Conservation (phyloP, 257 asterid genomes). For the Thymus mandschuricus region DNA sequence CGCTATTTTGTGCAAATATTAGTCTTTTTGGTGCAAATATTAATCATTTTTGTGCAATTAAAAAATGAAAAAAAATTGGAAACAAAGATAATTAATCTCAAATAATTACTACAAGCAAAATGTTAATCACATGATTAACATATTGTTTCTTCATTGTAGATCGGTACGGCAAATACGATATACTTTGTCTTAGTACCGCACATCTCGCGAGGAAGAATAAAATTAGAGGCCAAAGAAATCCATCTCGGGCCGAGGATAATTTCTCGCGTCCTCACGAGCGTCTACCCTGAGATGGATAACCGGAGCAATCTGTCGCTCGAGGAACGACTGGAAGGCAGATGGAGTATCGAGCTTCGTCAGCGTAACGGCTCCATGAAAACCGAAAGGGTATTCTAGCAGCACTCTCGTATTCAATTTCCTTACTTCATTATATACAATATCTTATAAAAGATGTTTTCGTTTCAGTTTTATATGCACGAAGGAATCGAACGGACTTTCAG, state of each 20-base stretch:
- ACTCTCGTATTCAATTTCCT: no score
- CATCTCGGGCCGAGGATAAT: not conserved
- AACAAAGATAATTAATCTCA: not conserved
- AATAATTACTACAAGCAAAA: no score
- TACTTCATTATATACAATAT: no score
- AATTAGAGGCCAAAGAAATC: constrained; percentile 3
- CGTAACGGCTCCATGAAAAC: not conserved
- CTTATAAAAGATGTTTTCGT: not conserved
- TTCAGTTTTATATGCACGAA: constrained; percentile 15
- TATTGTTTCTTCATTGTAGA: not conserved
- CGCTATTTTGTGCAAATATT: not conserved
- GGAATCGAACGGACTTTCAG: constrained; percentile 1
- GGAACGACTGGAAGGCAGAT: not conserved
- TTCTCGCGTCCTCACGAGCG: not conserved
- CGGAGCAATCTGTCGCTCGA: not conserved
- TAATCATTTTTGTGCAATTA: not conserved
- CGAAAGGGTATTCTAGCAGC: not conserved
- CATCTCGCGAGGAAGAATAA: not conserved
- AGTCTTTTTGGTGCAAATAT: not conserved
- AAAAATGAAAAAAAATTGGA: not conserved
- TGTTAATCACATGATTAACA: no score
- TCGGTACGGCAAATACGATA: not conserved
- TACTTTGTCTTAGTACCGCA: not conserved
- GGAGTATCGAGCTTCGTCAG: constrained; percentile 10
- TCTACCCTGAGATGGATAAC: not conserved